Evolutionary conservation across 2,329 filamentous ascomycete genomes (phyloP), one percentile per base, ranked within the genome.

Genomic region (Diaporthe nobilis): DNA sequence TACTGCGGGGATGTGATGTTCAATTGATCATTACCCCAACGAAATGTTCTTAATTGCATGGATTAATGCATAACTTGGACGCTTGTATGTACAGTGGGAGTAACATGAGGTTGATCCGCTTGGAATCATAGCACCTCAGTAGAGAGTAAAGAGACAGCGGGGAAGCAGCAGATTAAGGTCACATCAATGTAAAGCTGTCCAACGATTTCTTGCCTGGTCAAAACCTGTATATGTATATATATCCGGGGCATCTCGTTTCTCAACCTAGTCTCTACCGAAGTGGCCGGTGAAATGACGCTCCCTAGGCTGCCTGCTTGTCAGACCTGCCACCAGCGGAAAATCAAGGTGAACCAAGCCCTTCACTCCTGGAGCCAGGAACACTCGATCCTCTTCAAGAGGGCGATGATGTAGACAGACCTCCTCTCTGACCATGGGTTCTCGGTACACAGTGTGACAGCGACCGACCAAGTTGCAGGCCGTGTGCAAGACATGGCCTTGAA

Each of bases 281-380:
- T 20, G n/a, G 37, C n/a, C 37, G 22, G 6, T 44, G 37, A 61
- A 4, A 63, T 63, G 60, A 39, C 60, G 9, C 60, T 63, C 39
- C 60, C 60, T 47, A 25, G 60, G 15, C 17, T 63, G 20, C 60
- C 60, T 63, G 60, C 60, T 31, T 63, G 60, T 12, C 60, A 63
- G 39, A 42, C 39, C 8, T 63, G 60, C 25, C 25, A 63, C 25
- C 60, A 63, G 25, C 60, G 60, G 15, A 63, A 63, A 22, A 22
- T 63, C 4, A 63, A 63, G 60, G 60, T 63, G 37, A 42, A n/a
- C 10, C n/a, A 55, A 55, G 15, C 4, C n/a, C 8, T 25, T 22
- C n/a, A 20, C 4, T 34, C 17, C 17, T 58, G 6, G 25, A 31
- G 13, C 51, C 25, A 20, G 17, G 7, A n/a, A 28, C 12, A 55